Conservation (phyloP, 2,329 filamentous ascomycete species). For the Aulographum hederae region DNA sequence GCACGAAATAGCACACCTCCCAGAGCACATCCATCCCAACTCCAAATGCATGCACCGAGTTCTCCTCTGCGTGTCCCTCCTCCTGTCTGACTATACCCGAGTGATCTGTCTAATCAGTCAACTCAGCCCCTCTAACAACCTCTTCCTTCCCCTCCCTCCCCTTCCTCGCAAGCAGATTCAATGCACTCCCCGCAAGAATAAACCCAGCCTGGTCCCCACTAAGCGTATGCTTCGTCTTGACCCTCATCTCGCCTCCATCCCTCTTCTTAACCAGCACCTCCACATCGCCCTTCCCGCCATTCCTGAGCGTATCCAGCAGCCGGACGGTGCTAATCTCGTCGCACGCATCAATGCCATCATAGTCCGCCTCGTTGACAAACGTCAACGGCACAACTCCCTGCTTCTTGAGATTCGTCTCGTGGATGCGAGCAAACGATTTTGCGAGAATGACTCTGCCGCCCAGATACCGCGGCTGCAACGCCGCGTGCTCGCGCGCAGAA, state of each 20-base stretch:
- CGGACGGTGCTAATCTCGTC: slow-evolving; percentile 73
- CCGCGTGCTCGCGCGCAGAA: slow-evolving; percentile 75
- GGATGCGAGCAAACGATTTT: slow-evolving; percentile 81
- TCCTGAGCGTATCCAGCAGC: slow-evolving; percentile 61
- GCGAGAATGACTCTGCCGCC: slow-evolving; percentile 68
- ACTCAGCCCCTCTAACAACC: slow-evolving; percentile 17
- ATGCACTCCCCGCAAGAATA: slow-evolving; percentile 78
- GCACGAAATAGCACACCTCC: too few relatives aligned
- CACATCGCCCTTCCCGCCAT: slow-evolving; percentile 62
- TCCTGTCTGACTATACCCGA: too few relatives aligned
- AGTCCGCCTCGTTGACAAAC: slow-evolving; percentile 75
- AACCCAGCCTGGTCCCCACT: slow-evolving; percentile 83
- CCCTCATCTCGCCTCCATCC: slow-evolving; percentile 43
- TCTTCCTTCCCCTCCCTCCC: slow-evolving; percentile 16
- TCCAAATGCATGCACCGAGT: too few relatives aligned
- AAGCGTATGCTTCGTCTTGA: slow-evolving; percentile 74
- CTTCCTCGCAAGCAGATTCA: slow-evolving; percentile 71
- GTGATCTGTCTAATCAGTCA: too few relatives aligned
- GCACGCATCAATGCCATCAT: slow-evolving; percentile 64
- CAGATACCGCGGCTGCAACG: slow-evolving; percentile 77
- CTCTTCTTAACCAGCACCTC: slow-evolving; percentile 34
- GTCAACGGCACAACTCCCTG: slow-evolving; percentile 92
- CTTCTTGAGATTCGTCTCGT: slow-evolving; percentile 94
- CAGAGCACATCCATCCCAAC: too few relatives aligned
- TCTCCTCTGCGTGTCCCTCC: too few relatives aligned